phyloP scores from a whole-genome alignment of 176 grass and related monocot genomes.

The Areca catechu region DNA sequence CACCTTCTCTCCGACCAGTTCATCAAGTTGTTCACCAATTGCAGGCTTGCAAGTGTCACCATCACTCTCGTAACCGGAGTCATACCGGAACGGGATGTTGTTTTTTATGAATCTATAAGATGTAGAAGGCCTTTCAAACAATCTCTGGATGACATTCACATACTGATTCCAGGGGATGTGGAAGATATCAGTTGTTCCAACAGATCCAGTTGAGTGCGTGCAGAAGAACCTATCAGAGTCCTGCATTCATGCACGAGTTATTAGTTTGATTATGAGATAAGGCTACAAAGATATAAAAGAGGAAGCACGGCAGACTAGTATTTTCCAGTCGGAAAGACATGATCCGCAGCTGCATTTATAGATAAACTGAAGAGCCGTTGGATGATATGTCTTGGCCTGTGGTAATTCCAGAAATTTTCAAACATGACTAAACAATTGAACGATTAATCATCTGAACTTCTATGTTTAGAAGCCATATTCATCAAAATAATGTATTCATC shows the following conservation, averaged over 20 bases:
- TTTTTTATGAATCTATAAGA: not conserved
- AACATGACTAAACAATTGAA: no score
- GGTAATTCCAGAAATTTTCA: no score
- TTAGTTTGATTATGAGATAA: no score
- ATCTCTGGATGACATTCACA: not conserved
- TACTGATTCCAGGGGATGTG: constrained; percentile 36
- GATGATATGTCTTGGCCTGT: no score
- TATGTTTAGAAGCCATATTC: no score
- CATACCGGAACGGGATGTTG: not conserved
- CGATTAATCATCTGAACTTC: no score
- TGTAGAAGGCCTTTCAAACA: not conserved
- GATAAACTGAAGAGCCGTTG: no score
- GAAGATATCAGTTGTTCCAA: constrained; percentile 75
- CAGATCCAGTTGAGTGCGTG: constrained; percentile 63
- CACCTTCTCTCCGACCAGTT: constrained; percentile 29
- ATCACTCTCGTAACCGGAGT: constrained; percentile 18
- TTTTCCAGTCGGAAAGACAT: no score
- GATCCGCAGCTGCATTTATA: no score
- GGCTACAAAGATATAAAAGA: no score
- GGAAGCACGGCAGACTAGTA: no score
- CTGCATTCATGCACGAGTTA: not conserved
- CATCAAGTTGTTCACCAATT: constrained; percentile 60
- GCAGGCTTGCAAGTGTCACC: constrained; percentile 9
- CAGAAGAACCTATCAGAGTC: constrained; percentile 49
- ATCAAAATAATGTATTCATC: no score